These are phyloP conservation scores for Dipteronia sinensis DNA, from an alignment of 345 rosid species.

Conservation along the genomic window DNA sequence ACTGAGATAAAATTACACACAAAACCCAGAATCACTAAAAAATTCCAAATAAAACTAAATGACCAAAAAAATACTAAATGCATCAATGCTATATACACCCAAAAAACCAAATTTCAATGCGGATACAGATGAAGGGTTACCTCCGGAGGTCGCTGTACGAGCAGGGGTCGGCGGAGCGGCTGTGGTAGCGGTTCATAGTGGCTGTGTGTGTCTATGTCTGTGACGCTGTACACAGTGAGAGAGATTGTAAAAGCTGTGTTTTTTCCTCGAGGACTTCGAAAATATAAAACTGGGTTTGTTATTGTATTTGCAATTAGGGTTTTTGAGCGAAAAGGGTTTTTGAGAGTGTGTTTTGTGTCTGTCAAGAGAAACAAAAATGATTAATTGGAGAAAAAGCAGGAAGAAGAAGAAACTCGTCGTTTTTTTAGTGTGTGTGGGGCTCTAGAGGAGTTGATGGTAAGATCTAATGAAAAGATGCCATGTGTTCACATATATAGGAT, in stretches of 20 bases:
- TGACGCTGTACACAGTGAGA: slow-evolving; percentile 2
- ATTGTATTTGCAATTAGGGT: background rate
- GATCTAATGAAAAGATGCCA: background rate
- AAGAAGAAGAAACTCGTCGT: background rate
- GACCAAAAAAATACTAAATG: background rate
- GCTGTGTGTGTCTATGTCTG: background rate
- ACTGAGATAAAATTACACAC: background rate
- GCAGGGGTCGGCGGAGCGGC: slow-evolving; percentile 85
- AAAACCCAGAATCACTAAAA: slow-evolving; percentile 8
- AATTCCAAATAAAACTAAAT: background rate
- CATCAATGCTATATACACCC: background rate
- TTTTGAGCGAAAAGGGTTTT: background rate
- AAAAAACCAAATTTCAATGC: background rate
- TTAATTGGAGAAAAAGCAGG: background rate
- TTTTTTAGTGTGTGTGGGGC: background rate
- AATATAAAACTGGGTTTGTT: background rate
- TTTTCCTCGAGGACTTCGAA: slow-evolving; percentile 16
- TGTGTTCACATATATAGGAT: background rate
- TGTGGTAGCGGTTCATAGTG: slow-evolving; percentile 91
- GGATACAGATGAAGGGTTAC: slow-evolving; percentile 33
- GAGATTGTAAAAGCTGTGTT: slow-evolving; percentile 9
- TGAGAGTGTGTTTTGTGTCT: background rate
- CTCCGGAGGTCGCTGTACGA: slow-evolving; percentile 94
- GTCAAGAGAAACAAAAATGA: too few relatives aligned
- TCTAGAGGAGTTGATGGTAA: background rate